phyloP scores from a whole-genome alignment of 352 stramenopile genomes.

The Hyaloperonospora brassicae region DNA sequence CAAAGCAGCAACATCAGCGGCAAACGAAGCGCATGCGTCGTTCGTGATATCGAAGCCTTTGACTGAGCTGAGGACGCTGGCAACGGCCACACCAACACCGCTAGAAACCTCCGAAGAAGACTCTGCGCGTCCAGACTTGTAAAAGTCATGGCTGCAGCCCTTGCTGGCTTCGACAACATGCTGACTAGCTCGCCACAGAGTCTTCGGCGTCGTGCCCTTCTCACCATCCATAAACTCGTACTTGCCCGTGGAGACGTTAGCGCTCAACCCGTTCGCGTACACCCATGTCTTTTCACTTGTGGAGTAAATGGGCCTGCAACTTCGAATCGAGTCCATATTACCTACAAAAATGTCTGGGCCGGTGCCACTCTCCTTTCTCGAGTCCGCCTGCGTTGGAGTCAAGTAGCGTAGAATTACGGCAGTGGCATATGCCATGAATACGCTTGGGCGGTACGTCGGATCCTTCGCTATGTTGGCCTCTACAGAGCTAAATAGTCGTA shows the following conservation, averaged over 20 bases:
- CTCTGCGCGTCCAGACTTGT: constrained; percentile 23
- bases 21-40: constrained; percentile 32
- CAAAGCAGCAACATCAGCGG: constrained; percentile 36
- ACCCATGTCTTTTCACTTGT: constrained; percentile 36
- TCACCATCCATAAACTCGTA: constrained; percentile 58
- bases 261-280: constrained; percentile 37
- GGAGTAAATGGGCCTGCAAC: constrained; percentile 27
- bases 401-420: constrained; percentile 45
- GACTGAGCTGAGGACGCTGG: constrained; percentile 33
- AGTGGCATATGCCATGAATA: constrained; percentile 47
- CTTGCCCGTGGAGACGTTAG: constrained; percentile 43
- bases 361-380: constrained; percentile 10
- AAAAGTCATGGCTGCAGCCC: constrained; percentile 31
- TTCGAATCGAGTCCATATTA: constrained; percentile 41
- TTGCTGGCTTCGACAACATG: constrained; percentile 27
- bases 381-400: constrained; percentile 36
- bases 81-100: constrained; percentile 32
- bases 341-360: constrained; percentile 32
- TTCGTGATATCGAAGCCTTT: constrained; percentile 37
- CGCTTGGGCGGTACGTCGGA: constrained; percentile 22
- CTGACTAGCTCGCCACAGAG: constrained; percentile 23
- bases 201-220: constrained; percentile 14
- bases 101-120: constrained; percentile 28
- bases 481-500: constrained; percentile 37
- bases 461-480: constrained; percentile 16